Conservation (phyloP, 2,329 filamentous ascomycete genomes). For the Sordariomycetes sp. region DNA sequence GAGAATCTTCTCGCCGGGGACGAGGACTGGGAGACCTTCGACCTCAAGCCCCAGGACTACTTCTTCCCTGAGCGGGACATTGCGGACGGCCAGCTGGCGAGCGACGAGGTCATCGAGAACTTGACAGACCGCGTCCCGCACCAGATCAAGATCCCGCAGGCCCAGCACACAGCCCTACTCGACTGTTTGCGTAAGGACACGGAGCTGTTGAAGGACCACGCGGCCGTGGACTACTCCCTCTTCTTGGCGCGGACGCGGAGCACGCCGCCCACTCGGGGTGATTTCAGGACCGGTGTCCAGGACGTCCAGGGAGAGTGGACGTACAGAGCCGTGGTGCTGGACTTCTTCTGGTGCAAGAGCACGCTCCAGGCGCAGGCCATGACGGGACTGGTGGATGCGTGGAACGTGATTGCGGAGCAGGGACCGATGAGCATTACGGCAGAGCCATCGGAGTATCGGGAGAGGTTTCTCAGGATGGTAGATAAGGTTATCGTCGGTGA, state of each 20-base stretch:
- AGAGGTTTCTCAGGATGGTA: slow-evolving; percentile 42
- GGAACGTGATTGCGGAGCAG: slow-evolving; percentile 52
- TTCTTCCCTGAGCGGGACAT: slow-evolving; percentile 70
- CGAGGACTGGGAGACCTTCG: slow-evolving; percentile 57
- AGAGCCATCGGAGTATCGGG: slow-evolving; percentile 56
- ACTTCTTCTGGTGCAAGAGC: slow-evolving; percentile 75
- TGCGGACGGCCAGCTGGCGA: slow-evolving; percentile 51
- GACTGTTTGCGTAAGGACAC: slow-evolving; percentile 52
- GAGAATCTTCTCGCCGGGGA: slow-evolving; percentile 63
- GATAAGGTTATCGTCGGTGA: slow-evolving; percentile 40
- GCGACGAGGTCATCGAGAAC: slow-evolving; percentile 54
- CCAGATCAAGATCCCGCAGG: slow-evolving; percentile 47
- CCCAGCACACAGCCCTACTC: slow-evolving; percentile 47
- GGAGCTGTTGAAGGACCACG: slow-evolving; percentile 47
- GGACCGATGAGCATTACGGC: slow-evolving; percentile 72
- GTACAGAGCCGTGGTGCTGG: slow-evolving; percentile 58
- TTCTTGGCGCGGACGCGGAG: slow-evolving; percentile 52
- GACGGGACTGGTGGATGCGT: slow-evolving; percentile 54
- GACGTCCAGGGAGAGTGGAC: slow-evolving; percentile 56
- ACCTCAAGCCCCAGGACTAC: slow-evolving; percentile 65
- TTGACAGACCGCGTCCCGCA: slow-evolving; percentile 60
- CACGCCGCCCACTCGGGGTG: slow-evolving; percentile 2
- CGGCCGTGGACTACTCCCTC: slow-evolving; percentile 68
- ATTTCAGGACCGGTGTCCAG: slow-evolving; percentile 53
- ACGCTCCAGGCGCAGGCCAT: slow-evolving; percentile 56